These are phyloP conservation scores for Boletus edulis DNA, from an alignment of 768 basidiomycete genomes.

Conservation along the genomic window DNA sequence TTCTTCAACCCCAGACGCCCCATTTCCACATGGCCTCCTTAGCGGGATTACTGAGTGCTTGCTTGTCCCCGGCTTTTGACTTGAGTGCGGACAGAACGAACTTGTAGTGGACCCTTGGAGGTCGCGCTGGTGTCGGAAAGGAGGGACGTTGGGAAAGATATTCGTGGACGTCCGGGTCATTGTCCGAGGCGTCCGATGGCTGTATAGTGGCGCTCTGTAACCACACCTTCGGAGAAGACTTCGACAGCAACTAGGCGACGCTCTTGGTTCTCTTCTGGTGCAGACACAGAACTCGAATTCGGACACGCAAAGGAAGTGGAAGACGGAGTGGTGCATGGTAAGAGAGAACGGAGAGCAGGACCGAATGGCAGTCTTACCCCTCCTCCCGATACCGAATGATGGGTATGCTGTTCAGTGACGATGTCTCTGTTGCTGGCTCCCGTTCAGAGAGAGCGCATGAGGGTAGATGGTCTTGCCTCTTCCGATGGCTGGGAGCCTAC, in stretches of 20 bases:
- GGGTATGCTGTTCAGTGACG: slow-evolving; percentile 22
- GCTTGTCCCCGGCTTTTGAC: slow-evolving; percentile 77
- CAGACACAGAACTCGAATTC: slow-evolving; percentile 35
- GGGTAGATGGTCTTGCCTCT: slow-evolving; percentile 19
- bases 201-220: slow-evolving; percentile 7
- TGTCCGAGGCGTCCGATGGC: slow-evolving; percentile 12
- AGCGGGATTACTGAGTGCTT: slow-evolving; percentile 79
- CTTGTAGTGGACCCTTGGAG: slow-evolving; percentile 33
- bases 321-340: slow-evolving; percentile 15
- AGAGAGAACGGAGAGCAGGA: slow-evolving; percentile 30
- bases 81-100: slow-evolving; percentile 79
- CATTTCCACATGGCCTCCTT: slow-evolving; percentile 91
- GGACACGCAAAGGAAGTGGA: slow-evolving; percentile 24
- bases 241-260: slow-evolving; percentile 39
- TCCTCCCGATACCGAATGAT: slow-evolving; percentile 10
- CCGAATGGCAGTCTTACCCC: slow-evolving; percentile 34
- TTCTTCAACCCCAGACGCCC: slow-evolving; percentile 80
- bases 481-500: slow-evolving; percentile 29
- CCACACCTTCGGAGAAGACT: slow-evolving; percentile 20
- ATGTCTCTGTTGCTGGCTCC: slow-evolving; percentile 22
- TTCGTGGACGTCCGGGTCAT: slow-evolving; percentile 18
- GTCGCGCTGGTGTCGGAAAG: slow-evolving; percentile 33
- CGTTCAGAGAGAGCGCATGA: slow-evolving; percentile 30
- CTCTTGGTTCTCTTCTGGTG: slow-evolving; percentile 56
- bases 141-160: slow-evolving; percentile 37